Evolutionary conservation across 768 basidiomycete genomes (phyloP), one percentile per base, ranked within the genome.

Genomic region (Pholiota microspora): DNA sequence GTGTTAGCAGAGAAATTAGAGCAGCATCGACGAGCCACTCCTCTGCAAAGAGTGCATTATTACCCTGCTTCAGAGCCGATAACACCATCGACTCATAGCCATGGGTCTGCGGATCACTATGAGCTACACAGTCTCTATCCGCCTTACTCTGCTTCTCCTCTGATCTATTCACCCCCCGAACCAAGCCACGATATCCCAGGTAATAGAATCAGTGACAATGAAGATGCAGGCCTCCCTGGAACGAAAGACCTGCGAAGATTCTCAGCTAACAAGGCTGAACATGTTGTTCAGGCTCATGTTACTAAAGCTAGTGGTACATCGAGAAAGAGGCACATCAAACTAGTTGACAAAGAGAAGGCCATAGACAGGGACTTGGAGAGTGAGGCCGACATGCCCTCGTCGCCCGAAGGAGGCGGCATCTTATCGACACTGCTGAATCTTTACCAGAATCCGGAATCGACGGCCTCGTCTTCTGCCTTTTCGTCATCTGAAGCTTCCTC

Each of bases 391-490:
- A 55, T 34, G 12, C 53, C 49, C 7, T 40, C 48, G 48, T 61
- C 62, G 8, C 53, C 59, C 4, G 57, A 65, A 3, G 77, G 73
- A 0, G 76, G 75, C 9, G 85, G 88, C 13, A 80, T 91, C 5
- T 74, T 91, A 4, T 83, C 86, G 2, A 76, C 87, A 0, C 67
- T 91, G 35, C 71, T 92, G 42, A 76, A 84, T 16, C 73, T 89
- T 21, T 88, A 89, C 62, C 59, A 58, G 15, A 47, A 56, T 24
- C 49, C 51, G 3, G 56, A 58, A 16, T 13, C 62, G 8, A 44
- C 27, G 15, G 35, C 34, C 21, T 18, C 49, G 13, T 21, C 40
- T 23, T 51, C 55, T 5, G 21, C 28, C 15, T 21, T 16, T 28
- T 58, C 54, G 8, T 63, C 59, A 4, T 44, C 48, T 7, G 42